Conservation (phyloP, 495 filamentous ascomycete genomes). For the Entonaema liquescens region DNA sequence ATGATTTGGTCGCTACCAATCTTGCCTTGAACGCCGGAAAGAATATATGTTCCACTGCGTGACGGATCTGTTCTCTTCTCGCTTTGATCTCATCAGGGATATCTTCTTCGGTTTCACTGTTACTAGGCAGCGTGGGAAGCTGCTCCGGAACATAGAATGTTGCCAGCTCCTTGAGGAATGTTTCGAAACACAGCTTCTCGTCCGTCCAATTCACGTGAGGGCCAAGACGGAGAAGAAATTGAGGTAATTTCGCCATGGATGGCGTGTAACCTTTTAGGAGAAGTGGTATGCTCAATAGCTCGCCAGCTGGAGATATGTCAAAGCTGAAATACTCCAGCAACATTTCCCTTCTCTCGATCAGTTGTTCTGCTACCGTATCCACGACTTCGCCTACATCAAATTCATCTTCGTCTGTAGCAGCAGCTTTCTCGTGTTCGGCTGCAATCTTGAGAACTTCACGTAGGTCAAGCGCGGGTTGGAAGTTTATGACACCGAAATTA, state of each 20-base stretch:
- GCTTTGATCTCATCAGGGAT: slow-evolving; percentile 63
- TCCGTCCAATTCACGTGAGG: slow-evolving; percentile 87
- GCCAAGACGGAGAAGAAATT: slow-evolving; percentile 86
- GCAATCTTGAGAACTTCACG: slow-evolving; percentile 75
- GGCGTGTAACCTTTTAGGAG: slow-evolving; percentile 90
- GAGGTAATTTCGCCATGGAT: slow-evolving; percentile 82
- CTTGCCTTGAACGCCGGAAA: slow-evolving; percentile 85
- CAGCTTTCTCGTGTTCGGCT: slow-evolving; percentile 69
- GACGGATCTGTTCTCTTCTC: slow-evolving; percentile 65
- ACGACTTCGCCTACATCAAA: slow-evolving; percentile 74
- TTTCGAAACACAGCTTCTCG: slow-evolving; percentile 87
- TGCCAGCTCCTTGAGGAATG: slow-evolving; percentile 87
- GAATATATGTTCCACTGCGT: slow-evolving; percentile 73
- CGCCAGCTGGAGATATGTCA: slow-evolving; percentile 79
- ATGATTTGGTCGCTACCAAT: slow-evolving; percentile 80
- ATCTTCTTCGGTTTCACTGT: slow-evolving; percentile 50
- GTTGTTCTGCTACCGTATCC: slow-evolving; percentile 62
- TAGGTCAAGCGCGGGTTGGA: slow-evolving; percentile 78
- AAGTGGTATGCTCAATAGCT: slow-evolving; percentile 81
- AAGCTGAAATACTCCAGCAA: slow-evolving; percentile 91
- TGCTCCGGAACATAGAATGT: slow-evolving; percentile 90
- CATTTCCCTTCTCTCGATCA: slow-evolving; percentile 84
- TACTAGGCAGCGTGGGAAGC: slow-evolving; percentile 66
- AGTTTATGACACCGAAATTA: slow-evolving; percentile 87
- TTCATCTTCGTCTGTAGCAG: slow-evolving; percentile 57